phyloP scores from a whole-genome alignment of 2,329 filamentous ascomycete species.

The Ramularia endophylla region DNA sequence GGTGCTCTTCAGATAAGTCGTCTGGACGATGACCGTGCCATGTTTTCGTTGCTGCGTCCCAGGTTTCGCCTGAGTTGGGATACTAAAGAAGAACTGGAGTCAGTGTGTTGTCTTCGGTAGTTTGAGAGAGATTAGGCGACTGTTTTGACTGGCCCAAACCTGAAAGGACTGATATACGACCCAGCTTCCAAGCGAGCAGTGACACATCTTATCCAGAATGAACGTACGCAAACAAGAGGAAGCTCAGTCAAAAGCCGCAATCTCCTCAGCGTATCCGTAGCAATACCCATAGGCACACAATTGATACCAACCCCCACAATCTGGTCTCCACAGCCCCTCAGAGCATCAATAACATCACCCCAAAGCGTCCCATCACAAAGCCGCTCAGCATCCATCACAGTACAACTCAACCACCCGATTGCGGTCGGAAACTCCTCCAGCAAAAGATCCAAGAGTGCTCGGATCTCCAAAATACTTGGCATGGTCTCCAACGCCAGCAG shows the following conservation, averaged over 20 bases:
- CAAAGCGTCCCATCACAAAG: slow-evolving; percentile 41
- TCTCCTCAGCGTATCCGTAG: slow-evolving; percentile 29
- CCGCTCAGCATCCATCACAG: slow-evolving; percentile 31
- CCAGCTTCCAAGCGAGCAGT: no score
- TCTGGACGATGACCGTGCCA: slow-evolving; percentile 25
- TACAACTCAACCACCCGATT: slow-evolving; percentile 40
- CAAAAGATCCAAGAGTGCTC: slow-evolving; percentile 36
- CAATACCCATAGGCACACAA: slow-evolving; percentile 36
- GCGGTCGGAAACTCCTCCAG: slow-evolving; percentile 31
- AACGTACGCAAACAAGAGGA: slow-evolving; percentile 22
- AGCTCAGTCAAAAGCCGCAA: slow-evolving; percentile 29
- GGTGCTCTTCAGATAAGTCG: slow-evolving; percentile 23
- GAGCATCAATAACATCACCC: slow-evolving; percentile 26
- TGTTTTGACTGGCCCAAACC: no score
- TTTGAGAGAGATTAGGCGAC: slow-evolving; percentile 16
- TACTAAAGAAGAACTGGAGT: slow-evolving; percentile 23
- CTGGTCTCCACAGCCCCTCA: slow-evolving; percentile 25
- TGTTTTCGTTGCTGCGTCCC: slow-evolving; percentile 36
- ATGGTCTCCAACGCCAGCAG: slow-evolving; percentile 43
- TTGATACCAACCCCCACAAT: slow-evolving; percentile 43
- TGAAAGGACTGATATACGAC: no score
- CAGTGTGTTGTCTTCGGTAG: slow-evolving; percentile 1
- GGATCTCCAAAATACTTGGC: slow-evolving; percentile 35
- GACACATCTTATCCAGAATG: no score
- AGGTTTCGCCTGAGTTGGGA: slow-evolving; percentile 44